Evolutionary conservation across 345 rosid genomes (phyloP).

Genomic region (Populus pruinosa): DNA sequence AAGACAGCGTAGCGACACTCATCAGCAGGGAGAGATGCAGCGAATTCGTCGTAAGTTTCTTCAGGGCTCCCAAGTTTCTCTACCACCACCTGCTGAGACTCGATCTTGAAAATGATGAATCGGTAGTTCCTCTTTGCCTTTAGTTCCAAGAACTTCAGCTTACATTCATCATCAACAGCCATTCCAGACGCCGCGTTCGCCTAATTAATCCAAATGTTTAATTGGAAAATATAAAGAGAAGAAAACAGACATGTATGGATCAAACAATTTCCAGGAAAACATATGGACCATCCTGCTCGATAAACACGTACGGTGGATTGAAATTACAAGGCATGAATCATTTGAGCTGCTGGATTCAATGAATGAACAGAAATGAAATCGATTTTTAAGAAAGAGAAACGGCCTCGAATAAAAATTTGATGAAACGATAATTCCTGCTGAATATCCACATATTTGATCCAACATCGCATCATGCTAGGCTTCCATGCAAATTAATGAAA

Average conservation of each 20-base stretch:
- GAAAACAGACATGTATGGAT: neutral
- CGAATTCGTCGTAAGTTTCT: conserved; percentile 73
- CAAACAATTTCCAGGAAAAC: neutral
- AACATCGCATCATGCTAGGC: neutral
- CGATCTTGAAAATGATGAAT: conserved; percentile 82
- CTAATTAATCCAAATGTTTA: conserved; percentile 33
- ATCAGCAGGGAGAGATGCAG: conserved; percentile 62
- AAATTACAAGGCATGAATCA: neutral
- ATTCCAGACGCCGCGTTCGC: conserved; percentile 93
- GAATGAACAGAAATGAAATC: neutral
- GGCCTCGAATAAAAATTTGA: neutral
- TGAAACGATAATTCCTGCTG: neutral
- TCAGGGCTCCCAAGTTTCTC: conserved; percentile 73
- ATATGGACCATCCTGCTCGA: neutral
- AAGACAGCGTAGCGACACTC: conserved; percentile 94
- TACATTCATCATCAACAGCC: conserved; percentile 89
- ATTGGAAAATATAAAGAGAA: neutral
- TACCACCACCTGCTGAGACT: conserved; percentile 71
- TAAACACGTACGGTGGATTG: neutral
- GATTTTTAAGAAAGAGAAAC: neutral
- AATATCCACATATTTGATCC: neutral
- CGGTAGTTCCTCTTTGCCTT: conserved; percentile 80
- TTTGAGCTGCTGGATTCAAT: neutral
- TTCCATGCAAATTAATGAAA: neutral
- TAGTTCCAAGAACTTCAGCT: conserved; percentile 80